These are phyloP conservation scores for Mycena metata DNA, from an alignment of 768 basidiomycete genomes.

Conservation along the genomic window DNA sequence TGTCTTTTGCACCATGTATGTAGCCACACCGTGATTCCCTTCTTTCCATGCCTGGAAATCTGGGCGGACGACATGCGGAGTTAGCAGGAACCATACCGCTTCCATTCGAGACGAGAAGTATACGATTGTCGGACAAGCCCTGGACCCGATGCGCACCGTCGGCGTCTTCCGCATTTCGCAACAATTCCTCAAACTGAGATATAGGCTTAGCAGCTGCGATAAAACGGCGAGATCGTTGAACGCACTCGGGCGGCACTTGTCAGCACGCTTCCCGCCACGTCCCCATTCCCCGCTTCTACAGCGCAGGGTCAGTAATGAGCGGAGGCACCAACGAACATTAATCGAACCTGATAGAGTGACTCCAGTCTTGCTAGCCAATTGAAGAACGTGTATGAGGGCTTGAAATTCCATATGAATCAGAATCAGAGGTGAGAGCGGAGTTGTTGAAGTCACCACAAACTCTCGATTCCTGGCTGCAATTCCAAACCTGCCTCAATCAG, in stretches of 20 bases:
- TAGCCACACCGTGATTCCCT: slow-evolving; percentile 82
- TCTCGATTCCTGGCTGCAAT: slow-evolving; percentile 76
- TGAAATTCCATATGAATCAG: slow-evolving; percentile 40
- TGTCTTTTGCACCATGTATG: slow-evolving; percentile 88
- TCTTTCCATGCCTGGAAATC: slow-evolving; percentile 83
- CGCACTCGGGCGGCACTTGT: slow-evolving; percentile 79
- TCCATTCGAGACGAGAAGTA: slow-evolving; percentile 91
- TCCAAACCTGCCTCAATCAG: slow-evolving; percentile 88
- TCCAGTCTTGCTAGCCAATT: slow-evolving; percentile 87
- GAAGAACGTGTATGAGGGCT: slow-evolving; percentile 84
- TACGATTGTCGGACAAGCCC: slow-evolving; percentile 75
- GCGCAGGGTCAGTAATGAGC: slow-evolving; percentile 31
- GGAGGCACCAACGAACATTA: slow-evolving; percentile 19
- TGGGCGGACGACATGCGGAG: slow-evolving; percentile 47
- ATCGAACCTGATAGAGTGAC: slow-evolving; percentile 78
- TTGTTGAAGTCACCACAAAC: slow-evolving; percentile 58
- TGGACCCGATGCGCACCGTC: slow-evolving; percentile 68
- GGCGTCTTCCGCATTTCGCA: slow-evolving; percentile 70
- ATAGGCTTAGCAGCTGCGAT: slow-evolving; percentile 37
- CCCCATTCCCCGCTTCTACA: slow-evolving; percentile 74
- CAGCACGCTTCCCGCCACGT: slow-evolving; percentile 75
- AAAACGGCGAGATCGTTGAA: slow-evolving; percentile 31
- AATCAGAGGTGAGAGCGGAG: slow-evolving; percentile 37
- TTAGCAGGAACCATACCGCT: slow-evolving; percentile 66
- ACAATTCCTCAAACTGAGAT: slow-evolving; percentile 78